Evolutionary conservation across 805 yeast species (phyloP).

Genomic region (Cyberlindnera xylosilytica): DNA sequence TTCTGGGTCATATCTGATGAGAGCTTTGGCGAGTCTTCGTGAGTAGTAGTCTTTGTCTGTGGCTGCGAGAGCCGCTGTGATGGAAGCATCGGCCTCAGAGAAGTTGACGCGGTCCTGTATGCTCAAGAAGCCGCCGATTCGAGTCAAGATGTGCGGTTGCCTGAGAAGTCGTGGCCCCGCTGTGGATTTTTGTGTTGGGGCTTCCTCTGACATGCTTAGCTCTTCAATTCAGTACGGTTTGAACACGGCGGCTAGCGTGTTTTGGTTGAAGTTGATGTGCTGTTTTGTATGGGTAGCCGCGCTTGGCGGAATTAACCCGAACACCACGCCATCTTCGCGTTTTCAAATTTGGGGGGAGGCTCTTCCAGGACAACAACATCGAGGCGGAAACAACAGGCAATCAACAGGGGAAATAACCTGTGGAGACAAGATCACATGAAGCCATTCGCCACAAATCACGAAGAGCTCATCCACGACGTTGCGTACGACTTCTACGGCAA

Average conservation of each 20-base stretch:
- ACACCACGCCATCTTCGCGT: not conserved
- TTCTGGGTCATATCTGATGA: conserved; percentile 17
- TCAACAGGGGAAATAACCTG: no score
- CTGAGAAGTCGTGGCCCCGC: not conserved
- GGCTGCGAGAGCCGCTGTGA: conserved; percentile 6
- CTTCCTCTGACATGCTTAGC: no score
- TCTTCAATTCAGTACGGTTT: no score
- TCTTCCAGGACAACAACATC: not conserved
- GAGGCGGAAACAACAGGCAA: no score
- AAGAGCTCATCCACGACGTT: conserved; percentile 86
- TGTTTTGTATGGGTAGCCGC: no score
- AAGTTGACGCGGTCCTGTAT: conserved; percentile 23
- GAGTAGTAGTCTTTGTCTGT: conserved; percentile 15
- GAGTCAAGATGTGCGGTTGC: conserved; percentile 6
- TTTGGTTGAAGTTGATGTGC: no score
- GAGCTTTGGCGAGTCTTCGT: conserved; percentile 10
- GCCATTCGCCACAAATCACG: conserved; percentile 88
- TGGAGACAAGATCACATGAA: conserved; percentile 40
- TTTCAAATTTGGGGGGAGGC: not conserved
- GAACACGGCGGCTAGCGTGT: not conserved
- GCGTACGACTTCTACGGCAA: conserved; percentile 92
- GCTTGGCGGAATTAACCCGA: not conserved
- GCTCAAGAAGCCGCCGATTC: conserved; percentile 15
- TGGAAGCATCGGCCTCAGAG: conserved; percentile 6
- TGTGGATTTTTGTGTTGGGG: no score